Evolutionary conservation across 1,284 basidiomycete species (phyloP).

Genomic region (Porodaedalea pini): DNA sequence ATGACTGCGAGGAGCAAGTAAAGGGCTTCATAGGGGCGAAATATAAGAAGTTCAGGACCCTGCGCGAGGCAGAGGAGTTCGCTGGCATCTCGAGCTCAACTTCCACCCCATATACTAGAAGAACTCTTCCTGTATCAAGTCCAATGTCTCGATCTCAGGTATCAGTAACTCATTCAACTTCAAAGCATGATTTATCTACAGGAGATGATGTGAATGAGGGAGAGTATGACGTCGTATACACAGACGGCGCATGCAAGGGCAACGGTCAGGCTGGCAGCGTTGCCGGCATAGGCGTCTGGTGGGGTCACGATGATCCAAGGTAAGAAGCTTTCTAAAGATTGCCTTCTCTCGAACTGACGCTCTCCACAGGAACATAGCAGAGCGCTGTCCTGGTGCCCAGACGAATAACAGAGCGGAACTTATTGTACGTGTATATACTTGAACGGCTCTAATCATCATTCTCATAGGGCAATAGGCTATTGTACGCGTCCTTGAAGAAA

Average conservation of each 20-base stretch:
- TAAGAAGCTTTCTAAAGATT: conserved; percentile 28
- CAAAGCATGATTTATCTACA: conserved; percentile 6
- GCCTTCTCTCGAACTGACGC: conserved; percentile 13
- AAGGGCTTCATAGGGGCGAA: conserved; percentile 52
- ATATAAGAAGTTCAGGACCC: conserved; percentile 61
- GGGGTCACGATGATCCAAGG: conserved; percentile 61
- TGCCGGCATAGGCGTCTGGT: conserved; percentile 79
- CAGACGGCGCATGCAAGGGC: conserved; percentile 75
- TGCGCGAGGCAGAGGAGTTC: conserved; percentile 46
- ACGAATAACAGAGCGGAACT: conserved; percentile 89
- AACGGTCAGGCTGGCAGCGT: conserved; percentile 61
- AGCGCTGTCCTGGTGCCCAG: conserved; percentile 77
- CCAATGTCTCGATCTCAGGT: background rate
- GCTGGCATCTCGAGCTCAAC: conserved; percentile 10
- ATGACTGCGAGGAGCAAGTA: conserved; percentile 56
- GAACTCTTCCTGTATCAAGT: background rate
- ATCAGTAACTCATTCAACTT: background rate
- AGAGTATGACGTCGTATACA: conserved; percentile 60
- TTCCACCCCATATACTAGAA: background rate
- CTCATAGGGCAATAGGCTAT: conserved; percentile 54
- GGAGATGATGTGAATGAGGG: conserved; percentile 19
- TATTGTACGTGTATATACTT: conserved; percentile 49
- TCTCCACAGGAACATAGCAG: conserved; percentile 62
- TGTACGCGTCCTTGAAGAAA: conserved; percentile 64
- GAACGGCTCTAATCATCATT: background rate